These are phyloP conservation scores for Tinospora cordifolia DNA, from an alignment of 164 flowering plant species.

Conservation along the genomic window DNA sequence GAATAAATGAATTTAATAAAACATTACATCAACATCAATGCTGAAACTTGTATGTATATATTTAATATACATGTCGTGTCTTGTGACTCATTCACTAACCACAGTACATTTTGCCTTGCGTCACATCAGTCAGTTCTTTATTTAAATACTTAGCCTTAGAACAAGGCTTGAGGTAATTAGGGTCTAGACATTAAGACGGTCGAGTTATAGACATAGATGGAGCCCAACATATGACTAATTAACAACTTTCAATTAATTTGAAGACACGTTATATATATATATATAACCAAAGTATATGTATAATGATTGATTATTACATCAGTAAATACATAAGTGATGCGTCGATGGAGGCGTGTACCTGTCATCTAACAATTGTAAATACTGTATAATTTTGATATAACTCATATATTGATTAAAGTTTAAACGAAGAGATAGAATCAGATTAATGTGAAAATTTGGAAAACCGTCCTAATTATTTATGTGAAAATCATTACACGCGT, in stretches of 20 bases:
- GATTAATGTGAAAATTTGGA: background rate
- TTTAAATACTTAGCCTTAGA: background rate
- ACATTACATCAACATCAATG: background rate
- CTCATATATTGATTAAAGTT: too few species aligned
- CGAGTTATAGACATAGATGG: slow-evolving; percentile 4
- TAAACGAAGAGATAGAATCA: background rate
- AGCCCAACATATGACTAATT: background rate
- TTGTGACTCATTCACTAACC: slow-evolving; percentile 17
- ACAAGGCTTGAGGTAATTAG: background rate
- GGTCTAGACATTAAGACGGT: background rate
- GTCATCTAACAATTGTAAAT: too few species aligned
- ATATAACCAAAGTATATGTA: too few species aligned
- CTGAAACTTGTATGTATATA: slow-evolving; percentile 3
- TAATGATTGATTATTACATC: too few species aligned
- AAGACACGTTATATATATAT: background rate
- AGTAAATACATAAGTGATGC: too few species aligned
- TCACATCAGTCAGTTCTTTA: background rate
- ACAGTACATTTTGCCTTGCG: too few species aligned
- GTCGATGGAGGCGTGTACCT: too few species aligned
- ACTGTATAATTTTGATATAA: too few species aligned
- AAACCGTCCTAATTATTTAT: slow-evolving; percentile 15
- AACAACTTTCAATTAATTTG: background rate
- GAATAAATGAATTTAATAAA: background rate
- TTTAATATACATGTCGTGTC: background rate
- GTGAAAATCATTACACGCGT: slow-evolving; percentile 31